Evolutionary conservation across 2,329 filamentous ascomycete species (phyloP).

Genomic region (Aureobasidium sp.): DNA sequence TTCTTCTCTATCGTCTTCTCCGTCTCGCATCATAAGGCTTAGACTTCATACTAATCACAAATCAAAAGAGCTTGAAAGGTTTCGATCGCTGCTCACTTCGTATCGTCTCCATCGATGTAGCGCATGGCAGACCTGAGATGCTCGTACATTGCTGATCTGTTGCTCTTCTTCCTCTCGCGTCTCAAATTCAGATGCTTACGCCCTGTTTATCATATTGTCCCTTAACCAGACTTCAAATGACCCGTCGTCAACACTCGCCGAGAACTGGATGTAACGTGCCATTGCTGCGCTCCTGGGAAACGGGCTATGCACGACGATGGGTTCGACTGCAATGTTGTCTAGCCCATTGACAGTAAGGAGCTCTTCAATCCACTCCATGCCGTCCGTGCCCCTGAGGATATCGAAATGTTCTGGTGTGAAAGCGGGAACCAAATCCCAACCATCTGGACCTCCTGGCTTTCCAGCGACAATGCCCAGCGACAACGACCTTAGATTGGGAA

Average conservation of each 20-base stretch:
- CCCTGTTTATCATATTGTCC: conserved; percentile 26
- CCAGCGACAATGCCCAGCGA: conserved; percentile 51
- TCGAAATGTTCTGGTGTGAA: conserved; percentile 25
- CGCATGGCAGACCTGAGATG: background rate
- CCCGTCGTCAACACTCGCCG: conserved; percentile 48
- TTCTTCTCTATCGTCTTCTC: background rate
- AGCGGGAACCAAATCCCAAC: conserved; percentile 47
- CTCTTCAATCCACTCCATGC: conserved; percentile 53
- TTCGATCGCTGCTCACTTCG: background rate
- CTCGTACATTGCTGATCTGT: background rate
- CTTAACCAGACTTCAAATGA: conserved; percentile 49
- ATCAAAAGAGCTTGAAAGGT: background rate
- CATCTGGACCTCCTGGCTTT: conserved; percentile 34
- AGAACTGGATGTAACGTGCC: conserved; percentile 54
- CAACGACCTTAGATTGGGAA: conserved; percentile 36
- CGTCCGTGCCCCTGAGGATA: conserved; percentile 34
- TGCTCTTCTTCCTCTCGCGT: background rate
- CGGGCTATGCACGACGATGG: conserved; percentile 49
- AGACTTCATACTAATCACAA: background rate
- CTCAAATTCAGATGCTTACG: background rate
- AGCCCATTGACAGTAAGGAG: conserved; percentile 45
- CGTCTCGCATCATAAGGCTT: background rate
- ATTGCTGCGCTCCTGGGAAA: conserved; percentile 46
- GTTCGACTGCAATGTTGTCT: conserved; percentile 44
- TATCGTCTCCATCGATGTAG: background rate